Conservation (phyloP, 495 filamentous ascomycete species). For the Penicillium verhagenii region DNA sequence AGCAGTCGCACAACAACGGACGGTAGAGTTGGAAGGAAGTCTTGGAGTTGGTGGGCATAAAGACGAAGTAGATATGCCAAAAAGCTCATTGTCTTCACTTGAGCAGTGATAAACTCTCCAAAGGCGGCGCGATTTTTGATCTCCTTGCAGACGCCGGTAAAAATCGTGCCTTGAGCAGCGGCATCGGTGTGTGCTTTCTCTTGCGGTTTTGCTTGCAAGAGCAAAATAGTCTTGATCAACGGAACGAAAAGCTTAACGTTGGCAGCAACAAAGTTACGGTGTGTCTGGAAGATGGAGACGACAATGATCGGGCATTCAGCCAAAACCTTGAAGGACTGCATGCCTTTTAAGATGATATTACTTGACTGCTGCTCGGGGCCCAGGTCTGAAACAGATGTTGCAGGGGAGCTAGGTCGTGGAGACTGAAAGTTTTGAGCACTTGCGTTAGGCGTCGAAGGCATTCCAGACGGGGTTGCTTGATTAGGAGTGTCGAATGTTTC, state of each 20-base stretch:
- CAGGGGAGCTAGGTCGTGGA: constrained; percentile 84
- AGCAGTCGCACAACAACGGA: constrained; percentile 89
- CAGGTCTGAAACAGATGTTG: constrained; percentile 73
- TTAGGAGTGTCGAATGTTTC: constrained; percentile 83
- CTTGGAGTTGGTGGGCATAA: constrained; percentile 81
- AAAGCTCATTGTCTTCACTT: constrained; percentile 99
- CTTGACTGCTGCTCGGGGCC: constrained; percentile 77
- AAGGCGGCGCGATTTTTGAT: constrained; percentile 94
- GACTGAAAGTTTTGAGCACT: constrained; percentile 73
- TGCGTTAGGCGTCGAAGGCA: constrained; percentile 77
- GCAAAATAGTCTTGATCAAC: constrained; percentile 84
- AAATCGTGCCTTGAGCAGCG: constrained; percentile 68
- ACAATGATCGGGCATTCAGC: constrained; percentile 98
- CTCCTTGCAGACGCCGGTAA: constrained; percentile 89
- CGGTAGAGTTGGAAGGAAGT: constrained; percentile 85
- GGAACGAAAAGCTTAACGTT: constrained; percentile 95
- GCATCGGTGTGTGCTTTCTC: constrained; percentile 88
- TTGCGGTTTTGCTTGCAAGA: constrained; percentile 90
- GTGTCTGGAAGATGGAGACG: constrained; percentile 94
- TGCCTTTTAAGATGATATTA: constrained; percentile 78
- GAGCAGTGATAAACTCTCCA: constrained; percentile 94
- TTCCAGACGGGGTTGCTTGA: constrained; percentile 61
- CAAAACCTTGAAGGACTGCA: constrained; percentile 98
- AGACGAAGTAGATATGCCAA: constrained; percentile 88
- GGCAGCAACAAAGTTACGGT: constrained; percentile 69